Evolutionary conservation across 768 basidiomycete species (phyloP).

Genomic region (Rhodocollybia butyracea): DNA sequence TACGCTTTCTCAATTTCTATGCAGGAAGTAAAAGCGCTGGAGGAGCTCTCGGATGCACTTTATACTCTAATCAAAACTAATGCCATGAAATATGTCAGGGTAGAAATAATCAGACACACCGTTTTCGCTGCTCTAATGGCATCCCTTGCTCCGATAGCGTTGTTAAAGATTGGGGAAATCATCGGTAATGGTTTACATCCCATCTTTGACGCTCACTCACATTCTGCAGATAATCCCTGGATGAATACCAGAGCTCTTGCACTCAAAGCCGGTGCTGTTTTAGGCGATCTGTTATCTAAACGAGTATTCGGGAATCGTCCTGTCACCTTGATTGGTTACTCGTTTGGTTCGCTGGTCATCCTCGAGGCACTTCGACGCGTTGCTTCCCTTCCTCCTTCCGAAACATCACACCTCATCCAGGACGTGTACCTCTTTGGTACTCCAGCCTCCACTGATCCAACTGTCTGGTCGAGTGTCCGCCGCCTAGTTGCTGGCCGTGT

Average conservation of each 20-base stretch:
- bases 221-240: constrained; percentile 52
- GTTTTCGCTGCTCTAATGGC: constrained; percentile 46
- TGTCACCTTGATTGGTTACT: constrained; percentile 54
- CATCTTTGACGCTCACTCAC: not conserved
- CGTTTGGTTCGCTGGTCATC: constrained; percentile 53
- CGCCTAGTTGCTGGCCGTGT: constrained; percentile 48
- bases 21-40: constrained; percentile 54
- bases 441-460: constrained; percentile 38
- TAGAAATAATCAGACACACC: constrained; percentile 46
- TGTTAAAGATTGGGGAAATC: constrained; percentile 50
- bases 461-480: constrained; percentile 43
- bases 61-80: constrained; percentile 40
- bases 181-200: constrained; percentile 32
- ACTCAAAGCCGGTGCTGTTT: constrained; percentile 49
- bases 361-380: constrained; percentile 52
- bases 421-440: constrained; percentile 56
- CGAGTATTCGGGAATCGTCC: constrained; percentile 54
- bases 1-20: not conserved
- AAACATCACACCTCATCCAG: constrained; percentile 46
- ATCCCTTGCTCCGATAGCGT: constrained; percentile 48
- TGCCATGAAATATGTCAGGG: constrained; percentile 48
- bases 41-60: constrained; percentile 47
- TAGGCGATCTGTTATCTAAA: constrained; percentile 47
- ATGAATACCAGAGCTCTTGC: constrained; percentile 52
- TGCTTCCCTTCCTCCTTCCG: constrained; percentile 36